These are phyloP conservation scores for Pleurotus cornucopiae DNA, from an alignment of 768 basidiomycete genomes.

Conservation along the genomic window DNA sequence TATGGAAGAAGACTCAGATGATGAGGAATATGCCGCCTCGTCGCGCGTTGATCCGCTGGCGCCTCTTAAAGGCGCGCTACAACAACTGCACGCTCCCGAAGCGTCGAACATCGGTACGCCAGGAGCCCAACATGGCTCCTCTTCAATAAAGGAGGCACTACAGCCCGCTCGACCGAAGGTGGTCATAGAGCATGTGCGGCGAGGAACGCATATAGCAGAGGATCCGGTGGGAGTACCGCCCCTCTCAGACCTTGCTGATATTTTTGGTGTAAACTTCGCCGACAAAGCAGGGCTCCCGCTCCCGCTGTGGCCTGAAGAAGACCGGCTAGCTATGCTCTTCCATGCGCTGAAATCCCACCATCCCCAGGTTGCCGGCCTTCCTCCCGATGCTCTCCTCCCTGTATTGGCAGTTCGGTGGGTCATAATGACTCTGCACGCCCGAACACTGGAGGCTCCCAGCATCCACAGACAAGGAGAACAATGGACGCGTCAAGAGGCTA, in stretches of 20 bases:
- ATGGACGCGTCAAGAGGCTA: conserved; percentile 66
- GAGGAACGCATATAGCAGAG: conserved; percentile 59
- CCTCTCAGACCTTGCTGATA: conserved; percentile 43
- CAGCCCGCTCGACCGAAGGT: conserved; percentile 17
- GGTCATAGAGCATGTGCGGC: conserved; percentile 60
- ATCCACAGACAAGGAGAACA: conserved; percentile 62
- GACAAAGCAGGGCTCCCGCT: conserved; percentile 34
- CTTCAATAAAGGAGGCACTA: conserved; percentile 25
- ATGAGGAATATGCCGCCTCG: conserved; percentile 11
- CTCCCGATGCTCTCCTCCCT: conserved; percentile 40
- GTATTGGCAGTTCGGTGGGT: conserved; percentile 66
- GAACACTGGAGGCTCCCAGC: conserved; percentile 45
- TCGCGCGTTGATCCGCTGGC: conserved; percentile 49
- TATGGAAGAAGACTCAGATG: conserved; percentile 52
- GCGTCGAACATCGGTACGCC: conserved; percentile 17
- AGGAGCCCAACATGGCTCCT: conserved; percentile 27
- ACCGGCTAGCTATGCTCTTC: conserved; percentile 54
- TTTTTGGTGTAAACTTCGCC: conserved; percentile 30
- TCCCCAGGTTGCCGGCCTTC: conserved; percentile 39
- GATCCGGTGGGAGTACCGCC: conserved; percentile 53
- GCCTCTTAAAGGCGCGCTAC: conserved; percentile 63
- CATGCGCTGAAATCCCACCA: conserved; percentile 52
- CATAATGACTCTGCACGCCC: conserved; percentile 40
- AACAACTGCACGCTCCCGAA: conserved; percentile 48
- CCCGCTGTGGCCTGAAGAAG: conserved; percentile 42